Base-by-base conservation (phyloP, 2,329 filamentous ascomycete species). In the Colletotrichum trifolii region DNA sequence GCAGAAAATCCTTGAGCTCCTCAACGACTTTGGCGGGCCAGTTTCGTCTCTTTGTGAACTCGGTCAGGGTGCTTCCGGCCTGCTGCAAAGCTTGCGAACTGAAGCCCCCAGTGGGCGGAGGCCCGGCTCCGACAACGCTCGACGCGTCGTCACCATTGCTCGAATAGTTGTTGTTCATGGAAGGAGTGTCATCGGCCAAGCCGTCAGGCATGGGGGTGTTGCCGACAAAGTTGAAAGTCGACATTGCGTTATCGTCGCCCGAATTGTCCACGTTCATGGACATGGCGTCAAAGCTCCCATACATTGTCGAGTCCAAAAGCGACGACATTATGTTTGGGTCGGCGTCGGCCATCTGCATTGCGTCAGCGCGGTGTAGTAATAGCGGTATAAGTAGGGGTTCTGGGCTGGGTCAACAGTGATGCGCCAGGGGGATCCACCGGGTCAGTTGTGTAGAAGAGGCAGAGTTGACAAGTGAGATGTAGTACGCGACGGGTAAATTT, bases 11-110 rank as follows among this genome's bases (percentile, higher is more conserved):
- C 74, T 91, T 92, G 71, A 98, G 83, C 81, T 97, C 94, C 76
- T 96, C 92, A 33, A 97, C 87, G 11, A 97, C 90, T 69, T 92
- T 91, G 75, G 94, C 92, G 13, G 93, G 91, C 95, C 95, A 97
- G 74, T 96, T 87, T 65, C 84, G 80, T 71, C 85, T 78, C 75
- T 87, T 87, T 48, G 85, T 87, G 67, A 87, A 87, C 73, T 87
- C 85, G 66, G 84, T 87, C 68, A 87, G 71, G 13, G 81, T 83
- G 71, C 75, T 84, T 59, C 76, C 75, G 66, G 73, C 74, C 33
- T 76, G 72, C 33, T 76, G 64, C 67, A 71, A 71, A 67, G 72
- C 70, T 50, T 70, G 70, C 33, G 69, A 57, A 40, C 67, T 69
- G 63, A 80, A 78, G 56, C 75, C 73, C 38, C 76, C 74, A 25